Evolutionary conservation across 2,329 filamentous ascomycete genomes (phyloP).

Genomic region (Fusarium goolgardi): DNA sequence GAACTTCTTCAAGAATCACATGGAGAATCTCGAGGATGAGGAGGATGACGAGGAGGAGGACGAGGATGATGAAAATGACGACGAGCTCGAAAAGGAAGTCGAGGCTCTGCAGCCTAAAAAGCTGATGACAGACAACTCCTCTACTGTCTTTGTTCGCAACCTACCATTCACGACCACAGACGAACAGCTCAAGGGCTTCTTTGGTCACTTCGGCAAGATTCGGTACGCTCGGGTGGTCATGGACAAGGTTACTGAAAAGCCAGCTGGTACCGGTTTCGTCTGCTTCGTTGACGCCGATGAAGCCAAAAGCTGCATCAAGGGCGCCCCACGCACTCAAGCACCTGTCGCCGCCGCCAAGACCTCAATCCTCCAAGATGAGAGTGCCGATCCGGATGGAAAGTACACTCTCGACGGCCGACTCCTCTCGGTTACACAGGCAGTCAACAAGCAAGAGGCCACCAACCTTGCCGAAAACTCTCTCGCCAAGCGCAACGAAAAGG

Average conservation of each 20-base stretch:
- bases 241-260: constrained; percentile 84
- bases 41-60: constrained; percentile 62
- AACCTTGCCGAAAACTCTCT: constrained; percentile 78
- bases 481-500: constrained; percentile 74
- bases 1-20: constrained; percentile 69
- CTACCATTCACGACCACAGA: constrained; percentile 90
- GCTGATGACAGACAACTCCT: constrained; percentile 66
- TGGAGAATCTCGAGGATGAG: constrained; percentile 68
- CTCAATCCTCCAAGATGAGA: constrained; percentile 89
- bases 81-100: constrained; percentile 58
- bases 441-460: constrained; percentile 83
- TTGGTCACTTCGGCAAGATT: constrained; percentile 86
- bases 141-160: constrained; percentile 92
- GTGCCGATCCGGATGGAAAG: constrained; percentile 80
- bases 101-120: constrained; percentile 45
- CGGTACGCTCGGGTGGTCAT: constrained; percentile 93
- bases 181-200: constrained; percentile 84
- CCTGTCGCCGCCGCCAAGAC: constrained; percentile 67
- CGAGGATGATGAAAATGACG: constrained; percentile 57
- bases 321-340: constrained; percentile 71
- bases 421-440: constrained; percentile 84
- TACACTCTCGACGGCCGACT: constrained; percentile 94
- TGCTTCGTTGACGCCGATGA: constrained; percentile 86
- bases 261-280: constrained; percentile 93
- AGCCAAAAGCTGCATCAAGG: constrained; percentile 78